A percentile compares a stretch with the other conserved stretches of the same genome.
phyloP scores from a whole-genome alignment of 169 alveolate species.

The Hepatocystis sp. region DNA sequence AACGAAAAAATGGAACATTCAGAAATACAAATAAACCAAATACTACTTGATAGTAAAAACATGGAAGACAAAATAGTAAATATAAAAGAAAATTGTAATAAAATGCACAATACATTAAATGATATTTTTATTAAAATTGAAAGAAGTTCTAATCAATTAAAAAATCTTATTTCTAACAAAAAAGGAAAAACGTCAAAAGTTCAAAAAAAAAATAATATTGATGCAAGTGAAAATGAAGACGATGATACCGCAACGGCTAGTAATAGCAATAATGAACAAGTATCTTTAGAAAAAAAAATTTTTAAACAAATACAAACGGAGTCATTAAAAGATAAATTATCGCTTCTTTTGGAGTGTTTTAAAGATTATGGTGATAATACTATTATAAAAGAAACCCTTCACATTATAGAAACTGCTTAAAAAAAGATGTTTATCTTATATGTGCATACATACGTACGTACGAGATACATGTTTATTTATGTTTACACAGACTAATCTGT shows the following conservation, averaged over 20 bases:
- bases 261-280: not conserved
- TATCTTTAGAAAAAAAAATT: slow-evolving; percentile 56
- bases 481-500: no score
- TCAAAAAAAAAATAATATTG: not conserved
- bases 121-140: slow-evolving; percentile 56
- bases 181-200: not conserved
- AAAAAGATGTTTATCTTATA: not conserved
- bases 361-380: slow-evolving; percentile 23
- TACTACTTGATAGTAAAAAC: slow-evolving; percentile 4
- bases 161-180: no score
- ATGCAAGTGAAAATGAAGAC: not conserved
- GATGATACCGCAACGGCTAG: not conserved
- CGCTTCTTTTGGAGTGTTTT: slow-evolving; percentile 53
- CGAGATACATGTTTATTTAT: not conserved
- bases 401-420: slow-evolving; percentile 24
- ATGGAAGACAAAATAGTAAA: slow-evolving; percentile 30
- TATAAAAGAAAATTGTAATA: slow-evolving; percentile 27
- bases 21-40: slow-evolving; percentile 11
- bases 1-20: slow-evolving; percentile 13
- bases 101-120: slow-evolving; percentile 25
- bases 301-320: slow-evolving; percentile 72
- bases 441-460: not conserved
- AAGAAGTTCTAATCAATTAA: slow-evolving; percentile 55
- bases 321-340: slow-evolving; percentile 54
- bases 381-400: slow-evolving; percentile 17